Percentiles rank a stretch among this genome's conserved stretches.
phyloP scores from a whole-genome alignment of 2,329 filamentous ascomycete genomes.

The Aspergillus luchuensis region DNA sequence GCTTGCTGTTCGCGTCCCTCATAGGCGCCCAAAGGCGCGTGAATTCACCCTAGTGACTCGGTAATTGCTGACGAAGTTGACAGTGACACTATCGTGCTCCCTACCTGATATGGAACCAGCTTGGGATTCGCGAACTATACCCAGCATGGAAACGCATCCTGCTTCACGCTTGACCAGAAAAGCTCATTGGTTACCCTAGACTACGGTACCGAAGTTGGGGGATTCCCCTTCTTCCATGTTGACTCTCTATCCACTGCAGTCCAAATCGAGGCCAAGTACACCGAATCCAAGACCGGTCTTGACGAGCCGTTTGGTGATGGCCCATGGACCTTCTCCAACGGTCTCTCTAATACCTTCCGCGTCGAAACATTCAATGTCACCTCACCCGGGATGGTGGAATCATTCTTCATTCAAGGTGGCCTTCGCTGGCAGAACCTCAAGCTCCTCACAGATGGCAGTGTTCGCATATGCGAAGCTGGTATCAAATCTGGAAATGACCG shows the following conservation, averaged over 20 bases:
- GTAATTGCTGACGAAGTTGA: neutral
- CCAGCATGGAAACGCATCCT: neutral
- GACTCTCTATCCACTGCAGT: slow-evolving; percentile 12
- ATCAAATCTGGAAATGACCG: slow-evolving; percentile 3
- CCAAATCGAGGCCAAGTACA: slow-evolving; percentile 23
- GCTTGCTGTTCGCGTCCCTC: neutral
- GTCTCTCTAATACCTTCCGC: slow-evolving; percentile 17
- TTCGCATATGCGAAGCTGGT: slow-evolving; percentile 2
- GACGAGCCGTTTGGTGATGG: slow-evolving; percentile 18
- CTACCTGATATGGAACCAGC: neutral
- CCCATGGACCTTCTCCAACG: slow-evolving; percentile 20
- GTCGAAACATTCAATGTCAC: slow-evolving; percentile 24
- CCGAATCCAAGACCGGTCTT: slow-evolving; percentile 18
- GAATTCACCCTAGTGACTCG: neutral
- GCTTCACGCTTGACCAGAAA: slow-evolving; percentile 9
- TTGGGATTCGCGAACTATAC: neutral
- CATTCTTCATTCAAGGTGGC: slow-evolving; percentile 21
- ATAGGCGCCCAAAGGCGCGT: neutral
- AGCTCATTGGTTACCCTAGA: slow-evolving; percentile 16
- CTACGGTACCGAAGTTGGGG: slow-evolving; percentile 21
- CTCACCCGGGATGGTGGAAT: slow-evolving; percentile 10
- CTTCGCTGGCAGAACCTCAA: slow-evolving; percentile 19
- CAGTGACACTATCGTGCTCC: neutral
- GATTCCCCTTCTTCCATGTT: slow-evolving; percentile 19
- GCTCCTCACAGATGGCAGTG: slow-evolving; percentile 1